Evolutionary conservation across 2,329 filamentous ascomycete genomes (phyloP).

Genomic region (Fusarium longipes): DNA sequence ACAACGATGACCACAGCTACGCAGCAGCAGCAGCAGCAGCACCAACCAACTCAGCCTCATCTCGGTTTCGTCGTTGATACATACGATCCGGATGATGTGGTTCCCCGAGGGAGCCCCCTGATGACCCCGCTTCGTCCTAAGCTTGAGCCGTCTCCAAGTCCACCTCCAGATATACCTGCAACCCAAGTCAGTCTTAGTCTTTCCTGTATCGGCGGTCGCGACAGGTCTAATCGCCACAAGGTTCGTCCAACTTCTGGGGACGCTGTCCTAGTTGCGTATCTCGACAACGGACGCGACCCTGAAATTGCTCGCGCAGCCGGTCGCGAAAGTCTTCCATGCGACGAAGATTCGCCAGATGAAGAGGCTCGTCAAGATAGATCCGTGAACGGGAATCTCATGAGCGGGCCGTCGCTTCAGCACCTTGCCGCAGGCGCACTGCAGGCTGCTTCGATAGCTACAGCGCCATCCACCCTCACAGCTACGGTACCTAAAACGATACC

Average conservation of each 20-base stretch:
- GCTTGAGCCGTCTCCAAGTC: constrained; percentile 50
- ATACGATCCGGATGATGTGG: constrained; percentile 59
- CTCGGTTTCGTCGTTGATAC: constrained; percentile 49
- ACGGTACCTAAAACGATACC: constrained; percentile 37
- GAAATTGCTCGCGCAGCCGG: constrained; percentile 72
- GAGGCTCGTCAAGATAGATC: constrained; percentile 31
- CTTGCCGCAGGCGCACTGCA: constrained; percentile 51
- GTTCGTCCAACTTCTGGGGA: constrained; percentile 69
- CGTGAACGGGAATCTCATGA: constrained; percentile 34
- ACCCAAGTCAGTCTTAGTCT: constrained; percentile 51
- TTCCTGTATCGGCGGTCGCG: constrained; percentile 54
- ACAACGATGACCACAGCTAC: constrained; percentile 52
- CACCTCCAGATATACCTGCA: constrained; percentile 52
- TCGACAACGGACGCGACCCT: constrained; percentile 71
- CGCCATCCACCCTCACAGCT: constrained; percentile 15
- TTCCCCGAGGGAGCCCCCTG: constrained; percentile 56
- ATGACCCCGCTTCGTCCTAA: constrained; percentile 51
- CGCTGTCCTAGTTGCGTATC: constrained; percentile 72
- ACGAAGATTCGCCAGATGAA: constrained; percentile 49
- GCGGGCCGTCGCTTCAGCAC: constrained; percentile 45
- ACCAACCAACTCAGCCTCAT: constrained; percentile 45
- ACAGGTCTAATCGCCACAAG: constrained; percentile 65
- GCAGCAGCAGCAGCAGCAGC: constrained; percentile 48
- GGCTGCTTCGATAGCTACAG: constrained; percentile 35
- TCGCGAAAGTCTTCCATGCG: constrained; percentile 62